Evolutionary conservation across 1,284 basidiomycete genomes (phyloP), one percentile per base, ranked within the genome.

Genomic region (Apiotrichum mycotoxinovorans): DNA sequence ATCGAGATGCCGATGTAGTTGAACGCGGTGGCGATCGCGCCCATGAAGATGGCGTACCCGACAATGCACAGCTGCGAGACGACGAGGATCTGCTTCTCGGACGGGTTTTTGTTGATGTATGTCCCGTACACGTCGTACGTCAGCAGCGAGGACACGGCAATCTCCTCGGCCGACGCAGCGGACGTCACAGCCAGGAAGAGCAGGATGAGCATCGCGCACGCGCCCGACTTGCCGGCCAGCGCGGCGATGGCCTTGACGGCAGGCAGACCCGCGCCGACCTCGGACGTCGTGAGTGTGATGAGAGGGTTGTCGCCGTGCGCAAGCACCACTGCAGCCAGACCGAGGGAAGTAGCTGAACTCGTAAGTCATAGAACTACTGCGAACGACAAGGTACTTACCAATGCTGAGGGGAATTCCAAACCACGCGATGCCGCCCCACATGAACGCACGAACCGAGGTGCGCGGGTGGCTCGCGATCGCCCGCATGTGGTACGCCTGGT

Each of bases 351-450:
- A 9, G 75, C 57, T 53, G 52, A n/a, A n/a, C n/a, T n/a, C n/a
- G n/a, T n/a, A n/a, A 3, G 25, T 12, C 41, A 44, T 22, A 52
- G 51, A 10, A 5, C 23, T 3, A 37, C 1, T 23, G 5, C 23
- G 10, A 4, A 9, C 22, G 22, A 15, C 9, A 8, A 10, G 18
- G 37, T 38, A 53, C 52, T 15, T 20, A 53, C 52, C 69, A 44
- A 75, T 69, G n/a, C 64, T 71, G 72, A 91, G 88, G 0, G 90
- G 89, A 56, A 90, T 89, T 1, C 88, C 85, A 68, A 92, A 86
- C 89, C 90, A 91, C 14, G 89, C 87, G 3, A 93, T 73, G n/a
- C 92, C 92, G 48, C 91, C 92, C 23, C 91, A 81, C 11, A 95
- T 78, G 77, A 92, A 96, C 0, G 89, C 92, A 72, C 89, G 89